phyloP scores from a whole-genome alignment of 169 alveolate genomes.

The Plasmodium cynomolgi region DNA sequence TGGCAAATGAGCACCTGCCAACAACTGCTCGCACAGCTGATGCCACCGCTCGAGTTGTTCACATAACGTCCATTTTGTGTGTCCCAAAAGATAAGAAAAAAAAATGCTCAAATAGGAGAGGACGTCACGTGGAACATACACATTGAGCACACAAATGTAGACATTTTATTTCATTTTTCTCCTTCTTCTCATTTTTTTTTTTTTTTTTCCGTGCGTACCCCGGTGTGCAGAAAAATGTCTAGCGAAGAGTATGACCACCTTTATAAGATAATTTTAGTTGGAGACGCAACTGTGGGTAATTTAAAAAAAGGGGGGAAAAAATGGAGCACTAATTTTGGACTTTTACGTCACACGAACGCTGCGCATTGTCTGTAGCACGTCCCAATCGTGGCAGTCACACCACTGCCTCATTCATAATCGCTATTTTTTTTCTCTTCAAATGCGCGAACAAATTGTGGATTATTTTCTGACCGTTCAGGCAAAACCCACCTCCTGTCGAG shows the following conservation, averaged over 20 bases:
- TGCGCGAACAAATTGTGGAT: not conserved
- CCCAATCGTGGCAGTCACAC: not conserved
- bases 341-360: not conserved
- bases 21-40: not conserved
- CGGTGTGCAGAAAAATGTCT: conserved; percentile 76
- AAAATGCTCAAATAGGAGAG: not conserved
- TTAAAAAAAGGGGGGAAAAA: not conserved
- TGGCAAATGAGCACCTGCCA: not conserved
- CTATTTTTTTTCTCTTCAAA: not conserved
- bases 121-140: not conserved
- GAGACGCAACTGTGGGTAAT: conserved; percentile 97
- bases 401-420: not conserved
- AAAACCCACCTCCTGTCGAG: conserved; percentile 95
- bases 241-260: conserved; percentile 91
- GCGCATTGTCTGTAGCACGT: not conserved
- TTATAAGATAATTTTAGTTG: conserved; percentile 93
- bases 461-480: conserved; percentile 59
- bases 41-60: not conserved
- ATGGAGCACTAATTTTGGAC: not conserved
- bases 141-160: not conserved
- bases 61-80: not conserved
- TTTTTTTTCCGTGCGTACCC: conserved; percentile 7
- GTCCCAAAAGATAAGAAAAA: not conserved
- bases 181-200: not conserved
- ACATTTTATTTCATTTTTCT: not conserved